phyloP scores from a whole-genome alignment of 345 rosid genomes.

The Citrus trifoliata region DNA sequence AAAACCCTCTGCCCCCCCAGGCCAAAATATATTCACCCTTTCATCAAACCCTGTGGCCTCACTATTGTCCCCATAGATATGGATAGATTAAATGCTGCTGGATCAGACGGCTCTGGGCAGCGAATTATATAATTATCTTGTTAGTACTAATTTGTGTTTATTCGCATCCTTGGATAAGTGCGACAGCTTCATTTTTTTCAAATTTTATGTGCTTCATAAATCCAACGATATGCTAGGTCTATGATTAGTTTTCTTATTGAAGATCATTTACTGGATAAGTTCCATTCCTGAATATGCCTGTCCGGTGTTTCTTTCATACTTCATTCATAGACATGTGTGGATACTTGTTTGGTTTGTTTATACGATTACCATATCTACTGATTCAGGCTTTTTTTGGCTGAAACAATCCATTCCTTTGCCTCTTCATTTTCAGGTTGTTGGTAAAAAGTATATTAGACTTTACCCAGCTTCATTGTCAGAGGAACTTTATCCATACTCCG shows the following conservation, averaged over 20 bases:
- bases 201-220: neutral
- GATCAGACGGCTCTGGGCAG: neutral
- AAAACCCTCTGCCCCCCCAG: neutral
- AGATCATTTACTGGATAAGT: neutral
- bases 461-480: conserved; percentile 64
- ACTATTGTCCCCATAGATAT: neutral
- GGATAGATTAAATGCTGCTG: neutral
- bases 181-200: neutral
- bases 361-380: neutral
- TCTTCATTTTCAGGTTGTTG: conserved; percentile 67
- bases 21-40: neutral
- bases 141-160: neutral
- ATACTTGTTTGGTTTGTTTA: neutral
- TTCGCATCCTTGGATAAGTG: too few species aligned
- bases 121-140: neutral
- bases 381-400: neutral
- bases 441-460: conserved; percentile 85
- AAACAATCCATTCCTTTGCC: neutral
- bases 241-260: neutral
- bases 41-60: neutral
- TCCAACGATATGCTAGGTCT: neutral
- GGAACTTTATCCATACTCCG: conserved; percentile 78
- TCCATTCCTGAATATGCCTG: neutral
- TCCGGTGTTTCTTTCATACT: neutral
- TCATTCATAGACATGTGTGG: neutral